These are phyloP conservation scores for Gracilaria caudata DNA, from an alignment of 23 red algal species.

Conservation along the genomic window DNA sequence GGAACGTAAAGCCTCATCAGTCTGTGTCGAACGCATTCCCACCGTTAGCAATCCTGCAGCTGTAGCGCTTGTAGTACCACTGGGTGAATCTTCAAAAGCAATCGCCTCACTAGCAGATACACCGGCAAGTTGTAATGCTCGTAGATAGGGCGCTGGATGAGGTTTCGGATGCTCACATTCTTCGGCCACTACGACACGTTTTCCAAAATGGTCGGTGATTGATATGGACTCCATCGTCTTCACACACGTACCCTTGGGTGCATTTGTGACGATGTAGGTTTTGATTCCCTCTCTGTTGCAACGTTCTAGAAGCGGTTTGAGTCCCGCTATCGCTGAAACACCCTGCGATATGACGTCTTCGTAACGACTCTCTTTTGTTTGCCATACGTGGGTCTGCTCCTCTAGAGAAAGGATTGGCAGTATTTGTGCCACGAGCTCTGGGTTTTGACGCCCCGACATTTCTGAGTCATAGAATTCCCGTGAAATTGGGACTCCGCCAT, in stretches of 20 bases:
- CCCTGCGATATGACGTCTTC: conserved; percentile 38
- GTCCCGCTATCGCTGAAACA: conserved; percentile 37
- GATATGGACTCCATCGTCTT: conserved; percentile 48
- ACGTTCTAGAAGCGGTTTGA: conserved; percentile 28
- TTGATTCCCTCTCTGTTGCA: conserved; percentile 7
- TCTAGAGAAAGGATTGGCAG: conserved; percentile 47
- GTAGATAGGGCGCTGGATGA: conserved; percentile 61
- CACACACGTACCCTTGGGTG: conserved; percentile 40
- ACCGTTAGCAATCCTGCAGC: conserved; percentile 67
- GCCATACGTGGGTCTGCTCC: conserved; percentile 28
- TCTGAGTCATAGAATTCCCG: conserved; percentile 59
- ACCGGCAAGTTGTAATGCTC: conserved; percentile 35
- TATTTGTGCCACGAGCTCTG: conserved; percentile 56
- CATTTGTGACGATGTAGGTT: conserved; percentile 66
- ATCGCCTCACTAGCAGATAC: conserved; percentile 53
- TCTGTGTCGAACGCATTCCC: conserved; percentile 61
- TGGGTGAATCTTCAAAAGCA: conserved; percentile 76
- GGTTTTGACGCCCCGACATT: conserved; percentile 74
- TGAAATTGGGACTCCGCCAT: conserved; percentile 47
- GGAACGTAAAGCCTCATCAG: conserved; percentile 34
- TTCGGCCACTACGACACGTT: conserved; percentile 45
- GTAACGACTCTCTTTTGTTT: conserved; percentile 71
- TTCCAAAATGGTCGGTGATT: conserved; percentile 37
- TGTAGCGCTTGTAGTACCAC: conserved; percentile 38
- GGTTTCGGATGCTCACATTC: conserved; percentile 68